Percentiles rank a stretch among this genome's conserved stretches.
phyloP scores from a whole-genome alignment of 108 stramenopile species.

The Thalassiosira profunda region DNA sequence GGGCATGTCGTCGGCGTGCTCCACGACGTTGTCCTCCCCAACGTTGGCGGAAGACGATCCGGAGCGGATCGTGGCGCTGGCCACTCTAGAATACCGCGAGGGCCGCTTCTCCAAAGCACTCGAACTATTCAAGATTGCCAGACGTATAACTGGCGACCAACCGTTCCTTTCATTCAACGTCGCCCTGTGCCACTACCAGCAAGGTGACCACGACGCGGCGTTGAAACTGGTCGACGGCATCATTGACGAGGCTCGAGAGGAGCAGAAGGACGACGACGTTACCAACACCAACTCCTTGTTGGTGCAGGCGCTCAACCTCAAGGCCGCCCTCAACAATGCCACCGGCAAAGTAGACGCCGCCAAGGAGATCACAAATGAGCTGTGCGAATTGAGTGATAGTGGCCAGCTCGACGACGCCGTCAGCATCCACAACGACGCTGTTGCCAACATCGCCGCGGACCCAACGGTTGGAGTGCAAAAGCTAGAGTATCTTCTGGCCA shows the following conservation, averaged over 20 bases:
- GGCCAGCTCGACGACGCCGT: slow-evolving; percentile 88
- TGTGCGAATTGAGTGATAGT: slow-evolving; percentile 71
- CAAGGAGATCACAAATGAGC: slow-evolving; percentile 69
- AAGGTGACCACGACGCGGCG: slow-evolving; percentile 68
- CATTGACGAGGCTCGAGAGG: slow-evolving; percentile 55
- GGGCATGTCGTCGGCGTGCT: slow-evolving; percentile 72
- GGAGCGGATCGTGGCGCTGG: slow-evolving; percentile 73
- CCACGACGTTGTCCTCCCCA: slow-evolving; percentile 58
- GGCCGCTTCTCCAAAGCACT: slow-evolving; percentile 69
- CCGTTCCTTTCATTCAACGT: slow-evolving; percentile 87
- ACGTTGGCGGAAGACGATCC: slow-evolving; percentile 77
- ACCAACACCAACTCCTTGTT: slow-evolving; percentile 62
- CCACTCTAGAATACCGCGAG: slow-evolving; percentile 80
- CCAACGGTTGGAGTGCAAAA: slow-evolving; percentile 73
- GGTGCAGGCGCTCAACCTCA: slow-evolving; percentile 89
- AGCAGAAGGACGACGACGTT: slow-evolving; percentile 58
- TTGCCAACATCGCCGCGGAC: slow-evolving; percentile 72
- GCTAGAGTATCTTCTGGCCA: slow-evolving; percentile 69
- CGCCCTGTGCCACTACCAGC: slow-evolving; percentile 83
- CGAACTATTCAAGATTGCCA: slow-evolving; percentile 71
- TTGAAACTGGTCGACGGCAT: slow-evolving; percentile 68
- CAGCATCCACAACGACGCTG: slow-evolving; percentile 87
- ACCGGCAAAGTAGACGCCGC: slow-evolving; percentile 62
- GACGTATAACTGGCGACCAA: slow-evolving; percentile 70
- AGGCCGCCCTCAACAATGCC: slow-evolving; percentile 79